phyloP scores from a whole-genome alignment of 352 stramenopile species.

The Globisporangium recalcitrans region DNA sequence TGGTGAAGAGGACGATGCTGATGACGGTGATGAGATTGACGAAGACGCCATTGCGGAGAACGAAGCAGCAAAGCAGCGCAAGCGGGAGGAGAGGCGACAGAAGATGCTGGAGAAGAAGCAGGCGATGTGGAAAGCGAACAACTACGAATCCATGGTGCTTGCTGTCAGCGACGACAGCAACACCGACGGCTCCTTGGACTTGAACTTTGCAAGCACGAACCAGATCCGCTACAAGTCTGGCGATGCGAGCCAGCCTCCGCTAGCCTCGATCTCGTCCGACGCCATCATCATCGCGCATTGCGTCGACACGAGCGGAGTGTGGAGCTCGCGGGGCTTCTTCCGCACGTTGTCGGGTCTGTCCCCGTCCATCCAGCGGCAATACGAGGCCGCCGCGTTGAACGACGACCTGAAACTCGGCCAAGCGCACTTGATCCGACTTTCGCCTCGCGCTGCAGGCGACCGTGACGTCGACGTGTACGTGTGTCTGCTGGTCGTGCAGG shows the following conservation, averaged over 20 bases:
- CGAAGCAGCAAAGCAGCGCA: constrained; percentile 35
- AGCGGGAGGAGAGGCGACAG: constrained; percentile 37
- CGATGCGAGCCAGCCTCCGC: constrained; percentile 45
- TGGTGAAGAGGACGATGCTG: constrained; percentile 34
- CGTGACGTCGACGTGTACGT: constrained; percentile 32
- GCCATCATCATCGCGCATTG: constrained; percentile 65
- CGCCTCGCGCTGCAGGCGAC: constrained; percentile 11
- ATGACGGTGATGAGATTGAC: constrained; percentile 28
- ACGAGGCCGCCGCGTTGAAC: constrained; percentile 49
- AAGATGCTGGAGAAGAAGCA: constrained; percentile 43
- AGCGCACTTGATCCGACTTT: constrained; percentile 54
- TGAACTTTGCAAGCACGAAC: constrained; percentile 14
- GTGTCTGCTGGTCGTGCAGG: constrained; percentile 70
- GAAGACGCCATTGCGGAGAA: constrained; percentile 22
- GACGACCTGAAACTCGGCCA: constrained; percentile 68
- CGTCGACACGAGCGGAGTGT: constrained; percentile 69
- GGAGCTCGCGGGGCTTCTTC: constrained; percentile 73
- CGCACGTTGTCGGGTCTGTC: constrained; percentile 49
- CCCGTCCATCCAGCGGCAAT: constrained; percentile 48
- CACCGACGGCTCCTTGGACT: constrained; percentile 5
- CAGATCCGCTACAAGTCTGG: constrained; percentile 48
- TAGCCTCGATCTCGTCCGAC: constrained; percentile 15
- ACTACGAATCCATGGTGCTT: constrained; percentile 53
- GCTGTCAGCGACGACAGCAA: neutral
- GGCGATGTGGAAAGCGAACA: constrained; percentile 50